Evolutionary conservation across 2,329 filamentous ascomycete species (phyloP), one percentile per base, ranked within the genome.

Genomic region (Colletotrichum sp.): DNA sequence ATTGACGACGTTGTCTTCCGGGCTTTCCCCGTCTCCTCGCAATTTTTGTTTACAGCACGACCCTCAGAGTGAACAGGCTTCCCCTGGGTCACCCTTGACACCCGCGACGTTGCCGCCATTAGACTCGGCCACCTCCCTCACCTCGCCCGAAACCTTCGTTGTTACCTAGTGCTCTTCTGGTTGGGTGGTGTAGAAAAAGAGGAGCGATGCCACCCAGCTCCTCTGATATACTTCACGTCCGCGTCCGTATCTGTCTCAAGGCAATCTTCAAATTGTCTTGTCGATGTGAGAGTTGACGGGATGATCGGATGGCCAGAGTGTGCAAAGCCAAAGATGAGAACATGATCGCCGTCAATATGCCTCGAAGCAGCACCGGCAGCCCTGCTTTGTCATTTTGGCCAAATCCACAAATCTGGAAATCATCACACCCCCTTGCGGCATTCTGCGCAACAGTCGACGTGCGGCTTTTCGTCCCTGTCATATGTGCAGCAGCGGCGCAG

Each of bases 401-500:
- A 30, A 64, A 59, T 49, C 64, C 73, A 59, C 69, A 39, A 44
- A 36, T 72, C 44, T 57, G 55, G n/a, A 36, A 60, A 67, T 72
- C 62, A 60, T 60, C n/a, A 16, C 21, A 21, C 72, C 69, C 44
- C 72, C 72, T 72, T 63, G 63, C 63, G 21, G 52, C 62, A 67
- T 24, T 55, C 36, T 66, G 62, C 68, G 60, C 62, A 71, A 62
- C 62, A 75, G n/a, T 26, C 68, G 26, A 71, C 60, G 26, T 30
- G 21, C 26, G 34, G 24, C 52, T 24, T 57, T 8, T 57, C 65
- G 65, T 67, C 65, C 62, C 60, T 62, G 69, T 63, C 36, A 64
- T 24, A 72, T 72, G 69, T 26, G 67, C 59, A 74, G 66, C 26
- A 18, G 71, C 66, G 67, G 71, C 66, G 39, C 21, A 39, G 52